Conservation (phyloP, 495 filamentous ascomycete species). For the Xylaria castorea region DNA sequence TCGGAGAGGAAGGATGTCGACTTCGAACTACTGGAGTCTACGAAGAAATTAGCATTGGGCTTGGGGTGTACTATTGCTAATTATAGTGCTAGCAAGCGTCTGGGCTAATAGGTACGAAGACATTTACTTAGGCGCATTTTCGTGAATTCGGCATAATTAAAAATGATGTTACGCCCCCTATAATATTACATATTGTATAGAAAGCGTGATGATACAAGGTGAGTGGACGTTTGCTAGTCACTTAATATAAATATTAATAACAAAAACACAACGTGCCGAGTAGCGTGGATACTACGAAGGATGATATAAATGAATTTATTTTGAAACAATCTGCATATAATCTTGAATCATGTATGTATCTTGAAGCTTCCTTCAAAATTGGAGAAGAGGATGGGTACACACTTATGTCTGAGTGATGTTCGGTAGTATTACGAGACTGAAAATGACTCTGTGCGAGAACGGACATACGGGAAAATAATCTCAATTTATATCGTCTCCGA, state of each 20-base stretch:
- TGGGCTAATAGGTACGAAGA: not conserved
- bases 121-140: not conserved
- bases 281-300: not conserved
- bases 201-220: not conserved
- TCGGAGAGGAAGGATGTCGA: too few species aligned
- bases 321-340: not conserved
- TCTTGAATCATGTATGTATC: not conserved
- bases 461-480: not conserved
- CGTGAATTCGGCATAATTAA: too few species aligned
- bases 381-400: not conserved
- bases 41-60: not conserved
- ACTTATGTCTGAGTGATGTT: not conserved
- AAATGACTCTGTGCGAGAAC: not conserved
- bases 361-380: not conserved
- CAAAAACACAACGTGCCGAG: not conserved
- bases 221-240: not conserved
- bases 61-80: too few species aligned
- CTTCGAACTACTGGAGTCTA: not conserved
- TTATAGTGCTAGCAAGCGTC: not conserved
- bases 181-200: too few species aligned
- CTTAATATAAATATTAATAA: not conserved
- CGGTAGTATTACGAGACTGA: not conserved
- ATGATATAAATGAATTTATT: not conserved
- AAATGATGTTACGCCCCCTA: too few species aligned
- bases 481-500: not conserved